Percentiles rank a stretch among this genome's conserved stretches.
These are phyloP conservation scores for Suillus cothurnatus DNA, from an alignment of 768 basidiomycete species.

Conservation along the genomic window DNA sequence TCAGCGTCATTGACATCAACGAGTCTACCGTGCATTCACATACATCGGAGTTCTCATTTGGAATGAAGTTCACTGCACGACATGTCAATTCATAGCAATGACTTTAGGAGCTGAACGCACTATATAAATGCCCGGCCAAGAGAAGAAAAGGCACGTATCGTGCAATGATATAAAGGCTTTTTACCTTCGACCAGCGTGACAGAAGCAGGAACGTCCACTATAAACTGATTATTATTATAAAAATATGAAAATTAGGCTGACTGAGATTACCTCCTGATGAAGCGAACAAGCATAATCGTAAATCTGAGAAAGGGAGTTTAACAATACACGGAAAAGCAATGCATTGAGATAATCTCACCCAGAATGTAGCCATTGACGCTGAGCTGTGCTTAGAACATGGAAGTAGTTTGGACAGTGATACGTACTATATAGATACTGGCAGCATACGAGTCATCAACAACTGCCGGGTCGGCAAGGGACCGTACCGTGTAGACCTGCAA, in stretches of 20 bases:
- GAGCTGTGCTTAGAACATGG: not conserved
- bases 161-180: not conserved
- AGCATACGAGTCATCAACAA: not conserved
- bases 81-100: not conserved
- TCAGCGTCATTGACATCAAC: not conserved
- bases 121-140: conserved; percentile 1
- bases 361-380: conserved; percentile 7
- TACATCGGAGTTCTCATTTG: not conserved
- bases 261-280: not conserved
- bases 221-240: not conserved
- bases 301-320: not conserved
- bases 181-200: conserved; percentile 2
- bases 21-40: not conserved
- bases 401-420: not conserved
- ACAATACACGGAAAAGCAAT: not conserved
- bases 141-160: conserved; percentile 3
- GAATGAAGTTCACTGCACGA: not conserved
- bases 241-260: not conserved
- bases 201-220: not conserved
- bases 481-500: not conserved
- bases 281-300: conserved; percentile 4
- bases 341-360: not conserved
- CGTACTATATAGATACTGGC: not conserved
- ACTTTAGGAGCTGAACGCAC: not conserved
- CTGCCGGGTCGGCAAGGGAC: not conserved